phyloP scores from a whole-genome alignment of 805 yeast genomes.

The Candida michaelii region DNA sequence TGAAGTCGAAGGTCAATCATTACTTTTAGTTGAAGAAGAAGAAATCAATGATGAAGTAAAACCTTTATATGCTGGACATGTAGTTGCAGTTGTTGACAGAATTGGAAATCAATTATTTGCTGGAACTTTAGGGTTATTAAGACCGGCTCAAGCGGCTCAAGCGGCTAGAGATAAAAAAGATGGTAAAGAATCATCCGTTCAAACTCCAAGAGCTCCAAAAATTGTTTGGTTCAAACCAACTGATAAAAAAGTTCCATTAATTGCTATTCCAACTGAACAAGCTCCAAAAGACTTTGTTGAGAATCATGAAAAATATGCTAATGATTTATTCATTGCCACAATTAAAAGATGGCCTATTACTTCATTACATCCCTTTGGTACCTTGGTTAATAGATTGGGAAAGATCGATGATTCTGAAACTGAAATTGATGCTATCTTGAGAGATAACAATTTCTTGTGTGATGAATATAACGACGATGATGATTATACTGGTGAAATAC shows the following conservation, averaged over 20 bases:
- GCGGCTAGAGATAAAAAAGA: constrained; percentile 60
- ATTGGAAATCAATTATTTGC: constrained; percentile 95
- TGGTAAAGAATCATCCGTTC: constrained; percentile 47
- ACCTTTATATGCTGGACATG: constrained; percentile 97
- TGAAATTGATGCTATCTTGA: constrained; percentile 82
- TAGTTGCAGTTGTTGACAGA: constrained; percentile 96
- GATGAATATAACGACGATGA: constrained; percentile 63
- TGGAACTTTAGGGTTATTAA: constrained; percentile 87
- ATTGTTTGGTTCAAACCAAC: constrained; percentile 99
- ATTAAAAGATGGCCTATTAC: constrained; percentile 99
- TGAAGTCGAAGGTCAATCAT: constrained; percentile 96
- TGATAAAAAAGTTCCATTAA: constrained; percentile 94
- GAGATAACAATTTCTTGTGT: constrained; percentile 81
- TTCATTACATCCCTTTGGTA: constrained; percentile 96
- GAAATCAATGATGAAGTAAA: constrained; percentile 89
- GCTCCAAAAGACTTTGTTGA: constrained; percentile 96
- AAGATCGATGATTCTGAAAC: constrained; percentile 71
- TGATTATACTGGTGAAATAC: constrained; percentile 36
- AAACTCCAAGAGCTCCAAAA: constrained; percentile 66
- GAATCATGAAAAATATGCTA: constrained; percentile 78
- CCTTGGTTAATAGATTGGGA: constrained; percentile 84
- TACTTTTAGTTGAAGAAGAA: constrained; percentile 89
- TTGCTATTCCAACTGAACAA: constrained; percentile 98
- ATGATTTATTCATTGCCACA: constrained; percentile 86
- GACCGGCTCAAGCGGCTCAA: constrained; percentile 94